phyloP scores from a whole-genome alignment of 2,329 filamentous ascomycete genomes.

The Alternaria consortialis region DNA sequence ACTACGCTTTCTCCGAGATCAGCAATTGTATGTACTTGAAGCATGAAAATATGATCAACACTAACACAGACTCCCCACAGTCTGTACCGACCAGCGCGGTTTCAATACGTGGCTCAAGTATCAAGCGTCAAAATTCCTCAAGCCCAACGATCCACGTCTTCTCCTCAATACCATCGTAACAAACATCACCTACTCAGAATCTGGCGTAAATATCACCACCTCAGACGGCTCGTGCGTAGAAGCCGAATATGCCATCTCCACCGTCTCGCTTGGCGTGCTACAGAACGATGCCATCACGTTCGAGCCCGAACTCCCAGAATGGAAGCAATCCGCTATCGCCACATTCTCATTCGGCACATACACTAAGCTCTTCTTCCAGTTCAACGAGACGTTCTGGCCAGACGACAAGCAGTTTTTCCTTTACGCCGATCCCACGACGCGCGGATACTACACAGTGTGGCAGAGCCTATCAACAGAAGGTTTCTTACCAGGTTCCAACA shows the following conservation, averaged over 20 bases:
- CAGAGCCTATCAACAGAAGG: constrained; percentile 68
- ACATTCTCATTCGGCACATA: constrained; percentile 75
- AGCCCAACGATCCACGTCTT: constrained; percentile 64
- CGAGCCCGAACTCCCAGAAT: constrained; percentile 65
- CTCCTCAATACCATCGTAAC: constrained; percentile 67
- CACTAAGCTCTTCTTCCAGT: constrained; percentile 77
- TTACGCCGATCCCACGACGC: constrained; percentile 59
- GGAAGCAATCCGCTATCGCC: constrained; percentile 71
- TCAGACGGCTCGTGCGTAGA: constrained; percentile 65
- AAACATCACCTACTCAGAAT: constrained; percentile 61
- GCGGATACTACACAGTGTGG: constrained; percentile 68
- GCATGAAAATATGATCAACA: constrained; percentile 58
- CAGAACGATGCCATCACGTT: constrained; percentile 69
- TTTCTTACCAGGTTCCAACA: constrained; percentile 69
- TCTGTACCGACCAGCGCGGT: constrained; percentile 68
- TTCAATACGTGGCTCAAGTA: constrained; percentile 67
- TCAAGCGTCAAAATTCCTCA: constrained; percentile 67
- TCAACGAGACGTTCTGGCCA: constrained; percentile 73
- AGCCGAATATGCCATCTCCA: constrained; percentile 71
- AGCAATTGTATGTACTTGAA: constrained; percentile 9
- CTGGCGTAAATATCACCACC: constrained; percentile 63
- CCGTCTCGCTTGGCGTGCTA: constrained; percentile 73
- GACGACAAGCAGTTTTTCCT: constrained; percentile 62
- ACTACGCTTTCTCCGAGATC: constrained; percentile 14
- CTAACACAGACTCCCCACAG: constrained; percentile 68